These are phyloP conservation scores for Gautieria morchelliformis DNA, from an alignment of 768 basidiomycete species.

Conservation along the genomic window DNA sequence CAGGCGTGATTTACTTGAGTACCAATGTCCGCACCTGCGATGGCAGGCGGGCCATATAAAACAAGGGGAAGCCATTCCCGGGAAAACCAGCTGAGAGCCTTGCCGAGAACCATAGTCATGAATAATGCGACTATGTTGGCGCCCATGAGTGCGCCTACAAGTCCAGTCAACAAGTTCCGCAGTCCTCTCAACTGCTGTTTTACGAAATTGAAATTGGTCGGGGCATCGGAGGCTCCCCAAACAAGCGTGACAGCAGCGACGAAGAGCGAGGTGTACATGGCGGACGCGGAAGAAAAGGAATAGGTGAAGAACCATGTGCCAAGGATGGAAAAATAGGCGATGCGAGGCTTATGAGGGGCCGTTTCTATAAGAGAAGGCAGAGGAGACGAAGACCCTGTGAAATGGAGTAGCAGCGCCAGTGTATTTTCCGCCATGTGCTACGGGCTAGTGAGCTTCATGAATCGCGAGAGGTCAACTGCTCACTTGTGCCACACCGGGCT, in stretches of 20 bases:
- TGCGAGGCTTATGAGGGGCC: slow-evolving; percentile 17
- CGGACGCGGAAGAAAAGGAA: slow-evolving; percentile 60
- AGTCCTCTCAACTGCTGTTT: slow-evolving; percentile 34
- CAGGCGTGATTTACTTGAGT: background rate
- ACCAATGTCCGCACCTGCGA: slow-evolving; percentile 42
- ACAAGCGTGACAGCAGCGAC: slow-evolving; percentile 37
- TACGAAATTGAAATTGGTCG: slow-evolving; percentile 28
- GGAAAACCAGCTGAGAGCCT: slow-evolving; percentile 81
- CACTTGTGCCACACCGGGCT: slow-evolving; percentile 64
- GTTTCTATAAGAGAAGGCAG: slow-evolving; percentile 21
- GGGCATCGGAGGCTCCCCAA: slow-evolving; percentile 22
- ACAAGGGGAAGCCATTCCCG: slow-evolving; percentile 53
- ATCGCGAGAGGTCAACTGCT: background rate
- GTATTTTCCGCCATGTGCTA: slow-evolving; percentile 88
- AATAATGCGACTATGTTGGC: slow-evolving; percentile 67
- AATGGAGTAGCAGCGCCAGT: slow-evolving; percentile 64
- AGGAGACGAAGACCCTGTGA: slow-evolving; percentile 62
- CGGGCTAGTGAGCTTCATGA: background rate
- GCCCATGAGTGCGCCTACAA: slow-evolving; percentile 47
- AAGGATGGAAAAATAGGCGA: slow-evolving; percentile 70
- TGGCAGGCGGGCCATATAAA: slow-evolving; percentile 66
- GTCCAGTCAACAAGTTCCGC: slow-evolving; percentile 38
- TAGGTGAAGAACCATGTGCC: slow-evolving; percentile 58
- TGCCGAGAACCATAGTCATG: slow-evolving; percentile 52
- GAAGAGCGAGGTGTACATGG: slow-evolving; percentile 48